Evolutionary conservation across 768 basidiomycete genomes (phyloP).

Genomic region (Cyclocybe aegerita): DNA sequence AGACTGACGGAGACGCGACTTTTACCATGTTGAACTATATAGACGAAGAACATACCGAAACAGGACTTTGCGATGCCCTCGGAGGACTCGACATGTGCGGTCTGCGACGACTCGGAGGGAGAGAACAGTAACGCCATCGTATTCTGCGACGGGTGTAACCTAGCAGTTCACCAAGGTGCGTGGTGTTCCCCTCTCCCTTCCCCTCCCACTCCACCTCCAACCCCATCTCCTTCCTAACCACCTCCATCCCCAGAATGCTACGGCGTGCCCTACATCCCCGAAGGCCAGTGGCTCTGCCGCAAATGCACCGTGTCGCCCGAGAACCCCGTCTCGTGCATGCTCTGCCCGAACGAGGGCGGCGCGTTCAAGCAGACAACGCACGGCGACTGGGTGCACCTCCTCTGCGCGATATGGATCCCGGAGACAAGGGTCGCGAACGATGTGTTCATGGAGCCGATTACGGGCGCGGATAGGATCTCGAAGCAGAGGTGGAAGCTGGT

Average conservation of each 20-base stretch:
- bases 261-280: conserved; percentile 98
- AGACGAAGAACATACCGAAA: conserved; percentile 94
- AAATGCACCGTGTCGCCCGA: conserved; percentile 99
- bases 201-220: too few species aligned
- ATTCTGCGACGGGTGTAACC: conserved; percentile 98
- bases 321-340: conserved; percentile 81
- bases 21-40: too few species aligned
- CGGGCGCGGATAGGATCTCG: conserved; percentile 82
- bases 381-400: conserved; percentile 93
- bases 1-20: too few species aligned
- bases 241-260: conserved; percentile 69
- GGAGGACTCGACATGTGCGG: conserved; percentile 94
- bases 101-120: conserved; percentile 98
- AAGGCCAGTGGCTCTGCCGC: conserved; percentile 98
- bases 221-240: neutral
- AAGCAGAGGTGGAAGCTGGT: conserved; percentile 96
- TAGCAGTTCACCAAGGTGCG: conserved; percentile 97
- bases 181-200: too few species aligned
- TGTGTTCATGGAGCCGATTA: conserved; percentile 98
- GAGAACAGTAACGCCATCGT: conserved; percentile 99
- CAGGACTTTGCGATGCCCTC: conserved; percentile 83
- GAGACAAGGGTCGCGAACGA: conserved; percentile 92
- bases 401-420: conserved; percentile 97
- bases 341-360: conserved; percentile 96
- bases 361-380: conserved; percentile 96